A percentile compares a stretch with the other conserved stretches of the same genome.
These are phyloP conservation scores for Stenogyne calaminthoides DNA, from an alignment of 305 asterid genomes.

Conservation along the genomic window DNA sequence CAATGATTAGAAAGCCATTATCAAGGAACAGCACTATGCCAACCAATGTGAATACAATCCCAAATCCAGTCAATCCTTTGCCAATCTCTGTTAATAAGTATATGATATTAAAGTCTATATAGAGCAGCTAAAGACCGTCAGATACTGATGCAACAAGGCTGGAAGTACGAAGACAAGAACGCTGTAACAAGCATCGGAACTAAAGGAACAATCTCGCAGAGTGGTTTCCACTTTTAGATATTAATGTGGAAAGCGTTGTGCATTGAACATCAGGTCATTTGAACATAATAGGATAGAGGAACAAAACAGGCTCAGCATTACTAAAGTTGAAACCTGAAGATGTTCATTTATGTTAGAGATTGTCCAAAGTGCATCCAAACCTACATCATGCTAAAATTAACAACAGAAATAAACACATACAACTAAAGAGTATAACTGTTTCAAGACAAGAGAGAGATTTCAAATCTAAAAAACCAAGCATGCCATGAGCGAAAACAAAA, in stretches of 20 bases:
- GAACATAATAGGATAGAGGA: not conserved
- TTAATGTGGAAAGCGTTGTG: not conserved
- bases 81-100: conserved; percentile 56
- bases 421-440: too few species aligned
- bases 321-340: not conserved
- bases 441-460: too few species aligned
- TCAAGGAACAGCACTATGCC: conserved; percentile 44
- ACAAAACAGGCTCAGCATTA: not conserved
- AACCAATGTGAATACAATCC: conserved; percentile 33
- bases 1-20: conserved; percentile 41
- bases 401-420: too few species aligned
- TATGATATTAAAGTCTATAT: not conserved
- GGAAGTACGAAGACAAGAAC: not conserved
- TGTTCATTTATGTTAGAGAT: not conserved
- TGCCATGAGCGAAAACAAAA: too few species aligned
- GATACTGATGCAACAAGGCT: conserved; percentile 1
- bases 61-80: conserved; percentile 44
- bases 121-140: not conserved
- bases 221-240: not conserved
- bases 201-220: not conserved
- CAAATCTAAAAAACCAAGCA: too few species aligned
- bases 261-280: not conserved
- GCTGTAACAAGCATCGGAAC: not conserved
- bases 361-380: not conserved
- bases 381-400: not conserved